Evolutionary conservation across 2,329 filamentous ascomycete genomes (phyloP).

Genomic region (Ophiocordyceps unilateralis): DNA sequence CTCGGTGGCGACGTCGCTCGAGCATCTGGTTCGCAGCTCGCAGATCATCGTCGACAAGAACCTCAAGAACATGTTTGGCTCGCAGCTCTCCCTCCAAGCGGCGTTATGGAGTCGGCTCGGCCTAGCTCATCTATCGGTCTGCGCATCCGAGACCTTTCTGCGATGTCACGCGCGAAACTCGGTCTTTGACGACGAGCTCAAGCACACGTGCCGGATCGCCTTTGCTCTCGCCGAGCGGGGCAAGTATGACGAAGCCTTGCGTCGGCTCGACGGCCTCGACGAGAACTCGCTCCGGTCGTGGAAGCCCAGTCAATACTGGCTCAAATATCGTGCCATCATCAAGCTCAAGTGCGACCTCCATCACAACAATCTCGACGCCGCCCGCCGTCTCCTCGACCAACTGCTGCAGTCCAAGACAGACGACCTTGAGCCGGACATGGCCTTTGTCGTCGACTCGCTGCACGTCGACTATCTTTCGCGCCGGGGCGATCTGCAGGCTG

Average conservation of each 20-base stretch:
- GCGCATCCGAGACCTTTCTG: slow-evolving; percentile 56
- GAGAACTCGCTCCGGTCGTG: slow-evolving; percentile 49
- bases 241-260: slow-evolving; percentile 49
- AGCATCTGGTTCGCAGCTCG: slow-evolving; percentile 66
- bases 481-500: slow-evolving; percentile 27
- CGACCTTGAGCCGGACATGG: slow-evolving; percentile 33
- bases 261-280: slow-evolving; percentile 27
- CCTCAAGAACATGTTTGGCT: slow-evolving; percentile 54
- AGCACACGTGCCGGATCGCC: slow-evolving; percentile 54
- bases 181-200: slow-evolving; percentile 60
- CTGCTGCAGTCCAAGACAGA: slow-evolving; percentile 32
- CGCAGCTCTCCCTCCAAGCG: slow-evolving; percentile 55
- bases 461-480: slow-evolving; percentile 34
- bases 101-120: slow-evolving; percentile 65
- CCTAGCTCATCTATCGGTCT: slow-evolving; percentile 33
- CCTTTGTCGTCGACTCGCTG: slow-evolving; percentile 31
- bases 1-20: slow-evolving; percentile 45
- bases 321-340: slow-evolving; percentile 48
- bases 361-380: slow-evolving; percentile 32
- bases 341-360: slow-evolving; percentile 47
- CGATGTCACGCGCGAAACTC: slow-evolving; percentile 46
- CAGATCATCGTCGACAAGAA: slow-evolving; percentile 67
- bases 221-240: slow-evolving; percentile 44
- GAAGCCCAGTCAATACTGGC: slow-evolving; percentile 61
- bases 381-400: slow-evolving; percentile 31